A percentile compares a stretch with the other conserved stretches of the same genome.
These are phyloP conservation scores for Starmerella etchellsii DNA, from an alignment of 805 yeast species.

Conservation along the genomic window DNA sequence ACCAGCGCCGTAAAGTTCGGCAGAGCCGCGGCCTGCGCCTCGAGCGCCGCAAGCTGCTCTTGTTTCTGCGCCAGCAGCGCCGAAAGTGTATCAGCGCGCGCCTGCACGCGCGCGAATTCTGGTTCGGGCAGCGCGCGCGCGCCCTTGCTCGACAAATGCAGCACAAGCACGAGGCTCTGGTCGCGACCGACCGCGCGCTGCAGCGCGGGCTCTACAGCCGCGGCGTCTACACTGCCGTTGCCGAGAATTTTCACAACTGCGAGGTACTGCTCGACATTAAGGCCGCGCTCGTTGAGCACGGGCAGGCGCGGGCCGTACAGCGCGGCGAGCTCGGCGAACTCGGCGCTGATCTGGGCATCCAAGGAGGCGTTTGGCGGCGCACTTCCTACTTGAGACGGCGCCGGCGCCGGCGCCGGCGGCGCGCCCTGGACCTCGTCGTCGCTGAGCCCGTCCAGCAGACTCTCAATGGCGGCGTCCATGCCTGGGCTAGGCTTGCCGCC, in stretches of 20 bases:
- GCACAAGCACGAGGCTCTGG: not conserved
- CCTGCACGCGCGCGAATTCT: too few relatives aligned
- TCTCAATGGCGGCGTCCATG: slow-evolving; percentile 22
- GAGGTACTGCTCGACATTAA: not conserved
- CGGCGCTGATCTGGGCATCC: too few relatives aligned
- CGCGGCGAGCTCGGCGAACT: too few relatives aligned
- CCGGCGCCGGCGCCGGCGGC: too few relatives aligned
- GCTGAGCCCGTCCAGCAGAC: slow-evolving; percentile 30
- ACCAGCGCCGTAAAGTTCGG: too few relatives aligned
- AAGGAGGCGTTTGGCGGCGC: too few relatives aligned
- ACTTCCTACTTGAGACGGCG: too few relatives aligned
- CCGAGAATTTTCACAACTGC: not conserved
- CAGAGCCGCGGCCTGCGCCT: too few relatives aligned
- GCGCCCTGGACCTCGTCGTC: slow-evolving; percentile 23
- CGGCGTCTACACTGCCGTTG: not conserved
- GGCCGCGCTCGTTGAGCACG: not conserved
- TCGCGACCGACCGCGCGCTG: not conserved
- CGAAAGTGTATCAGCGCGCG: too few relatives aligned
- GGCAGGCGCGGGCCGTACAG: not conserved
- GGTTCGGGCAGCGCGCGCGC: too few relatives aligned
- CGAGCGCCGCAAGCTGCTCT: too few relatives aligned
- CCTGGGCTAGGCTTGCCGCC: not conserved
- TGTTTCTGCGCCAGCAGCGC: too few relatives aligned
- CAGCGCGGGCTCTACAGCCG: not conserved
- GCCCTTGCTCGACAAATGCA: not conserved